These are phyloP conservation scores for Ustilago loliicola DNA, from an alignment of 1,284 basidiomycete species.

Conservation along the genomic window DNA sequence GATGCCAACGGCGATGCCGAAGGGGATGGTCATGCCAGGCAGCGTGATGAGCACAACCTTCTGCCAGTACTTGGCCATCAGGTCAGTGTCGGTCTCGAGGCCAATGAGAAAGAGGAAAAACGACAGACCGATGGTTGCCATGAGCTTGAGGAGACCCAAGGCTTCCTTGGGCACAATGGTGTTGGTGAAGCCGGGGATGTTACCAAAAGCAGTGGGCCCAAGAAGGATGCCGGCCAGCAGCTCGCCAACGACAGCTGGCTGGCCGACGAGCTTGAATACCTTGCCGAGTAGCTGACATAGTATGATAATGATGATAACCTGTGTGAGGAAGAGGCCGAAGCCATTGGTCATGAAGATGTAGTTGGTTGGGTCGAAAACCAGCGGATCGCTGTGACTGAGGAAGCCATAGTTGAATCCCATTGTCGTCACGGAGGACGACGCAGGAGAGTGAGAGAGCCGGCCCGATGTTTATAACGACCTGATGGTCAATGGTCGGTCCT, in stretches of 20 bases:
- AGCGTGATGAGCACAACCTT: constrained; percentile 56
- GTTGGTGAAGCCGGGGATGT: constrained; percentile 54
- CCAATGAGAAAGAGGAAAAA: constrained; percentile 61
- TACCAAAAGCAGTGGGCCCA: constrained; percentile 54
- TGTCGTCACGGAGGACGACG: background rate
- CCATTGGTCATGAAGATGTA: constrained; percentile 48
- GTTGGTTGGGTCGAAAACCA: constrained; percentile 48
- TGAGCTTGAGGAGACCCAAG: constrained; percentile 48
- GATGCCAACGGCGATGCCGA: constrained; percentile 58
- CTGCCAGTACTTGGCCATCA: constrained; percentile 57
- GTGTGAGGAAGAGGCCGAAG: constrained; percentile 52
- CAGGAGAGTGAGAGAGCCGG: background rate
- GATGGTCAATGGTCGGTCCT: background rate
- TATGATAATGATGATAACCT: constrained; percentile 55
- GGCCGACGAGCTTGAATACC: constrained; percentile 45
- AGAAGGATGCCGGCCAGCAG: constrained; percentile 55
- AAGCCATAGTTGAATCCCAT: constrained; percentile 46
- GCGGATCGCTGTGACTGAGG: constrained; percentile 49
- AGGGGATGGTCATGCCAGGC: constrained; percentile 60
- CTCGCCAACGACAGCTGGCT: constrained; percentile 56
- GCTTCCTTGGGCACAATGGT: constrained; percentile 46
- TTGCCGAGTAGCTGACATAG: constrained; percentile 51
- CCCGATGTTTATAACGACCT: background rate
- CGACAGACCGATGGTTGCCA: constrained; percentile 50
- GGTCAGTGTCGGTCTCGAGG: constrained; percentile 60